A percentile compares a stretch with the other conserved stretches of the same genome.
These are phyloP conservation scores for Yamagishiella unicocca DNA, from an alignment of 139 green algal genomes.

Conservation along the genomic window DNA sequence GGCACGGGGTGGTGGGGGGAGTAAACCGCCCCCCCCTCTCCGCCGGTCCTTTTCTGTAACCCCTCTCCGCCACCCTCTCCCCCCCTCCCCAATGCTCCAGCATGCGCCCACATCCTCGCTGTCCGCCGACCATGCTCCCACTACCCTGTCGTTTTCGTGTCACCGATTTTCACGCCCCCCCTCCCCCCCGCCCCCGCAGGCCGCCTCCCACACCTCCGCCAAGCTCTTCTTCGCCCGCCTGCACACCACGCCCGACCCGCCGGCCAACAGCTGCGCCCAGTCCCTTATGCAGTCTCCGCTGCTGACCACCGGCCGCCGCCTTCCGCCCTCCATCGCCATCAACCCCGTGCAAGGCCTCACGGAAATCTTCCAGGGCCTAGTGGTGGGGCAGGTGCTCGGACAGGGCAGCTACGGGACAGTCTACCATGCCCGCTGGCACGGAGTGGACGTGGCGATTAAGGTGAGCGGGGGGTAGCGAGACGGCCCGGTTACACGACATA, in stretches of 20 bases:
- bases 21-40: too few relatives aligned
- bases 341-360: constrained; percentile 39
- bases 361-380: constrained; percentile 34
- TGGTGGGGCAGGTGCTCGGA: constrained; percentile 53
- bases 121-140: too few relatives aligned
- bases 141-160: too few relatives aligned
- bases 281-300: not conserved
- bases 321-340: constrained; percentile 28
- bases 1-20: too few relatives aligned
- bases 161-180: too few relatives aligned
- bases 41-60: too few relatives aligned
- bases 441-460: constrained; percentile 53
- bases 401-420: constrained; percentile 52
- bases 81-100: too few relatives aligned
- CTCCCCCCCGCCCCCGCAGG: not conserved
- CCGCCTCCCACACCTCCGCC: not conserved
- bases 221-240: constrained; percentile 47
- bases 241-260: constrained; percentile 45
- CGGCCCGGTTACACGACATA: too few relatives aligned
- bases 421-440: constrained; percentile 49
- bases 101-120: too few relatives aligned
- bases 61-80: not conserved
- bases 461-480: constrained; percentile 1
- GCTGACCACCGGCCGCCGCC: constrained; percentile 26
- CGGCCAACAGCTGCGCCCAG: not conserved